Base-by-base conservation (phyloP, 1,284 basidiomycete species). In the Cryptococcus depauperatus region DNA sequence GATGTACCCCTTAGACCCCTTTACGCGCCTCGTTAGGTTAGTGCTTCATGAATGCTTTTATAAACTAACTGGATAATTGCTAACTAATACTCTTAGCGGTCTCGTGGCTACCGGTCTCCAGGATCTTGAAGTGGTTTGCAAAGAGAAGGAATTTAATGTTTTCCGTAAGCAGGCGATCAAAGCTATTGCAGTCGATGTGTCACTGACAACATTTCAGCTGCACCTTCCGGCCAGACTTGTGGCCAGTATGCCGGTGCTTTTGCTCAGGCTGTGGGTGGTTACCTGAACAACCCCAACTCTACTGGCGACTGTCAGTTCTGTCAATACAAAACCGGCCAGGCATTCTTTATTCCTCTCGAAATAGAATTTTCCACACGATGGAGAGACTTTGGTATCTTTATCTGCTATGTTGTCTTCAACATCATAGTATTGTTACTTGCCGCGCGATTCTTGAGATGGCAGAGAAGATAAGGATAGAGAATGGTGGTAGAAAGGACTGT, bases 41-140 rank as follows among this genome's bases (percentile, higher is more conserved):
- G 34, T n/a, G n/a, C n/a, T n/a, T n/a, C n/a, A n/a, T n/a, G 25
- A 14, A 28, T 19, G 4, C 16, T 25, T 27, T 14, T 26, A 16
- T 27, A 7, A n/a, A 8, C 13, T 42, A 10, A 27, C 14, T 14
- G 38, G 14, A 27, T 45, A 18, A 16, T 6, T 23, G 33, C 26
- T 41, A 7, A 49, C 52, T 44, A 46, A 63, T 26, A n/a, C 23
- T 3, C 55, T 61, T 41, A 50, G 58, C 32, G 71, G 85, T 11
- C 81, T 92, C 73, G 71, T 89, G 44, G 78, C 84, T 1, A 87
- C 83, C 11, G 87, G 85, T 58, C 75, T 96, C 22, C 79, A 87
- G 61, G 85, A 82, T 13, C 73, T 89, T 8, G 56, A 61, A 0
- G 81, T 95, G 46, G 64, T 59, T 28, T 92, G 89, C 73, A 75